phyloP scores from a whole-genome alignment of 495 filamentous ascomycete species.

The Venustampulla echinocandica region DNA sequence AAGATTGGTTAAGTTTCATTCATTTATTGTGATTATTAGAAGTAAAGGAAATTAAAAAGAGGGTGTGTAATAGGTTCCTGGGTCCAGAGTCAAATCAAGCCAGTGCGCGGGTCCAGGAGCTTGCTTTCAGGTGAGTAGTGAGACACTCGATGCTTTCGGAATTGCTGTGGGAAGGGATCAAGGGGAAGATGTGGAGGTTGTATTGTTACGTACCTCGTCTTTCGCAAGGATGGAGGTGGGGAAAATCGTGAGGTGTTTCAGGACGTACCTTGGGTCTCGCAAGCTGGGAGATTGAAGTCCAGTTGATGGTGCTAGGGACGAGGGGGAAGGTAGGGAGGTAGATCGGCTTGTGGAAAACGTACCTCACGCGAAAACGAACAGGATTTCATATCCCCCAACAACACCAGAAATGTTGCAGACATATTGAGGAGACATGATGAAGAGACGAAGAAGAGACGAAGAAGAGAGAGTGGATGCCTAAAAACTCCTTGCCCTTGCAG shows the following conservation, averaged over 20 bases:
- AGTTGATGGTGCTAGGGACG: background rate
- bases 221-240: background rate
- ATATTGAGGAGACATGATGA: background rate
- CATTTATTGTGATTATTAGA: too few relatives aligned
- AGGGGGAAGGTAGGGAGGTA: slow-evolving; percentile 2
- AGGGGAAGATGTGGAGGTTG: too few relatives aligned
- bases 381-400: slow-evolving; percentile 8
- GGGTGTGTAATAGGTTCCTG: too few relatives aligned
- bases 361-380: slow-evolving; percentile 11
- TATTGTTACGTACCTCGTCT: too few relatives aligned
- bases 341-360: slow-evolving; percentile 6
- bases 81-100: background rate
- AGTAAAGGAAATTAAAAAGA: too few relatives aligned
- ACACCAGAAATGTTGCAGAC: slow-evolving; percentile 7
- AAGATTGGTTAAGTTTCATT: too few relatives aligned
- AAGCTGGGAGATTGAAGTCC: background rate
- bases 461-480: slow-evolving; percentile 21
- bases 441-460: background rate
- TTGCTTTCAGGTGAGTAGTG: slow-evolving; percentile 19
- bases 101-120: background rate
- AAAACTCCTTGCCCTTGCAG: slow-evolving; percentile 3
- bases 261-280: background rate
- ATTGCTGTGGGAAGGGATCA: background rate
- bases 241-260: background rate
- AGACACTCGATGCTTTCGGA: background rate